Conservation (phyloP, 2,329 filamentous ascomycete genomes). For the Setomelanomma holmii region DNA sequence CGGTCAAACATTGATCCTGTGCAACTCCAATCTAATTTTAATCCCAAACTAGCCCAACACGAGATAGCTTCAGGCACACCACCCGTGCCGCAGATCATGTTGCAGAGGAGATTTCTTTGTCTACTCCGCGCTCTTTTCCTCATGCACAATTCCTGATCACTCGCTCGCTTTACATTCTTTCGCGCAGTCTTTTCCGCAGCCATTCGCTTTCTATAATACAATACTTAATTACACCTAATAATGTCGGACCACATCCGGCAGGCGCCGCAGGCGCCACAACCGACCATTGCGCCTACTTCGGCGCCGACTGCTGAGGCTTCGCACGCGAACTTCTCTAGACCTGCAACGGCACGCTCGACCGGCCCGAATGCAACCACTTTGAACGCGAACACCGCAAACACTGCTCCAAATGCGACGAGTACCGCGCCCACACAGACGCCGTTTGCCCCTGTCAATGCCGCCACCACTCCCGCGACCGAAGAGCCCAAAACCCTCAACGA, state of each 20-base stretch:
- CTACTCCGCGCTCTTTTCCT: neutral
- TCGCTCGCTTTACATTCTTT: neutral
- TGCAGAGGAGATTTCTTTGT: neutral
- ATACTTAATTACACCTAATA: conserved; percentile 7
- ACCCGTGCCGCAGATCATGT: neutral
- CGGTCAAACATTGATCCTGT: neutral
- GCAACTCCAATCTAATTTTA: neutral
- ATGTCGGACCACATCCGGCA: conserved; percentile 16
- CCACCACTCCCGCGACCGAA: conserved; percentile 8
- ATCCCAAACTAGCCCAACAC: neutral
- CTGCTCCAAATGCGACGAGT: conserved; percentile 4
- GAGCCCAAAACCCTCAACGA: conserved; percentile 25
- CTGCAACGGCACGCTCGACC: neutral
- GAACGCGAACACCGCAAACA: conserved; percentile 5
- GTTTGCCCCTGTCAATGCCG: conserved; percentile 1
- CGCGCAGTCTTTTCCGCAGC: conserved; percentile 2
- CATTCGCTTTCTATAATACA: conserved; percentile 4
- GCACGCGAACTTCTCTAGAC: conserved; percentile 3
- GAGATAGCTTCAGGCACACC: neutral
- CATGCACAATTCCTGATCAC: too few species aligned
- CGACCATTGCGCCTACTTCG: neutral
- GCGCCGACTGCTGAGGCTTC: neutral
- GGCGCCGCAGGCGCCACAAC: conserved; percentile 6
- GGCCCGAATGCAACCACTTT: neutral
- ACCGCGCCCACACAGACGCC: conserved; percentile 1